Evolutionary conservation across 352 stramenopile genomes (phyloP), one percentile per base, ranked within the genome.

Genomic region (Phytophthora lateralis): DNA sequence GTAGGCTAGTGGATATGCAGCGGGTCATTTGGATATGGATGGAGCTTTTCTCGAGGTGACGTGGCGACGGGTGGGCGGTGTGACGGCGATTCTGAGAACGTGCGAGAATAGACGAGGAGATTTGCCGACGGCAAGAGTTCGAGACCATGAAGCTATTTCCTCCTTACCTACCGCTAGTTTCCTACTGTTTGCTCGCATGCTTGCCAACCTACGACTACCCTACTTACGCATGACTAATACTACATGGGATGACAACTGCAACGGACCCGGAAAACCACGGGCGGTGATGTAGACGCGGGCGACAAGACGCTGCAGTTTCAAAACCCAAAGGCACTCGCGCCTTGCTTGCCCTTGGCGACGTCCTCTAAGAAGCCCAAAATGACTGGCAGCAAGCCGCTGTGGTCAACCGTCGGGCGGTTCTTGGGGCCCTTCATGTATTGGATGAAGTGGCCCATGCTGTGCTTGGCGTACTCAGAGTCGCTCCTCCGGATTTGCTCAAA

Each of bases 381-480:
- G 37, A 93, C 73, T 9, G 69, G 59, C 35, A 95, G 62, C 15
- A 97, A 54, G 1, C 88, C 86, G 51, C 85, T 90, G 27, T 73
- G 65, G 55, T 97, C 89, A 2, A 69, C 64, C 0, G 74, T 91
- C 8, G 88, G 89, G 7, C 83, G 82, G 68, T 97, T 97, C 64
- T 90, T 91, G 14, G 89, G 89, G 0, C 89, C 89, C 20, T 76
- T 73, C 26, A 97, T 68, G 61, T 92, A 97, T 12, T 82, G 73
- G 45, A 88, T 80, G 59, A 90, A 96, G 68, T 96, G 88, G 51
- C 84, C 80, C 73, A 96, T 89, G 63, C 81, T 95, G 44, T 97
- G 88, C 50, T 81, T 79, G 24, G 89, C 88, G 57, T 92, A 95
- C 50, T 91, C 87, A 29, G 66, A 69, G 65, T 97, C 88, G 47